These are phyloP conservation scores for Tolypocladium paradoxum DNA, from an alignment of 2,329 filamentous ascomycete genomes.

Conservation along the genomic window DNA sequence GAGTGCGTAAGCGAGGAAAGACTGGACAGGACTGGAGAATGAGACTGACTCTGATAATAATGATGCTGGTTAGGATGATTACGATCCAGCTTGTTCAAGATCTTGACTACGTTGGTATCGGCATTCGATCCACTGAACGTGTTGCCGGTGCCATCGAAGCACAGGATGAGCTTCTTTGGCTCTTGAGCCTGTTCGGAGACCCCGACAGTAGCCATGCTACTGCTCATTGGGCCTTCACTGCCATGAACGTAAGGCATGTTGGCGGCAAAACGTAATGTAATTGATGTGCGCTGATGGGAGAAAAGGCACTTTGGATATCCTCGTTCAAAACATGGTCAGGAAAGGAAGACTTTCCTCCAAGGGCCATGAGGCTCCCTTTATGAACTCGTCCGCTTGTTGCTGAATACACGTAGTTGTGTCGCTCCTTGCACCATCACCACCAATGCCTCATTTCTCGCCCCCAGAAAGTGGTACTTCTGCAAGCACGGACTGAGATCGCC, in stretches of 20 bases:
- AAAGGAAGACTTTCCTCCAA: no score
- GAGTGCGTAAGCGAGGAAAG: neutral
- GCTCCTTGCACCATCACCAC: neutral
- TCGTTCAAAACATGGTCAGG: neutral
- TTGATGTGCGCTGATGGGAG: neutral
- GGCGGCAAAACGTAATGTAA: neutral
- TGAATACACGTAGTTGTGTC: neutral
- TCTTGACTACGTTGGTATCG: slow-evolving; percentile 44
- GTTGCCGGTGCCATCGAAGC: slow-evolving; percentile 39
- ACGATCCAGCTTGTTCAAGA: slow-evolving; percentile 35
- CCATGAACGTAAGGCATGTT: neutral
- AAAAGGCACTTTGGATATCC: neutral
- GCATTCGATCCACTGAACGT: slow-evolving; percentile 32
- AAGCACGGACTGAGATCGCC: neutral
- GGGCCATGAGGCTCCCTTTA: neutral
- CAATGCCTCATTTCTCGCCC: neutral
- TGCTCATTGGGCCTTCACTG: neutral
- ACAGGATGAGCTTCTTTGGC: slow-evolving; percentile 32
- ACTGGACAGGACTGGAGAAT: no score
- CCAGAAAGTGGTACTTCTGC: no score
- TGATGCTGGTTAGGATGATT: slow-evolving; percentile 32
- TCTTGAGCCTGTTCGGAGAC: slow-evolving; percentile 2
- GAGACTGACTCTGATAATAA: slow-evolving; percentile 35
- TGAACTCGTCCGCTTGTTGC: neutral
- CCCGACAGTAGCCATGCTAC: neutral